These are phyloP conservation scores for Isochrysis galbana DNA, from an alignment of 78 protist species.

Conservation along the genomic window DNA sequence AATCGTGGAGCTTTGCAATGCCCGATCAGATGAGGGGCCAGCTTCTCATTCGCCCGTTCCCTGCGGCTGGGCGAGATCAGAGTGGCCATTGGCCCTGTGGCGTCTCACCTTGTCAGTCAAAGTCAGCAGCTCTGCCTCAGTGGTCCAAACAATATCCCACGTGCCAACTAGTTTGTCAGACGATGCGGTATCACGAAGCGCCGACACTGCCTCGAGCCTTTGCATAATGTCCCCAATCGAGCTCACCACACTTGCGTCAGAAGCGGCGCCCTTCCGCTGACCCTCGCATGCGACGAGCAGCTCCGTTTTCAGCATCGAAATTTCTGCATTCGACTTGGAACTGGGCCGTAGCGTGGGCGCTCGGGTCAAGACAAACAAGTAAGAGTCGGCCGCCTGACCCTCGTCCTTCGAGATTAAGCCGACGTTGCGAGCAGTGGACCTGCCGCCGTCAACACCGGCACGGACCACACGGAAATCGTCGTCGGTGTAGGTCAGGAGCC, in stretches of 20 bases:
- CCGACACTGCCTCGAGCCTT: neutral
- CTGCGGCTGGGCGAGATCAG: neutral
- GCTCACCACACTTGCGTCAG: neutral
- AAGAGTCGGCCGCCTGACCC: constrained; percentile 8
- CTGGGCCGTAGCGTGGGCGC: neutral
- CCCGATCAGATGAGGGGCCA: no score
- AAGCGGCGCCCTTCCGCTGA: neutral
- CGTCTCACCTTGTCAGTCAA: neutral
- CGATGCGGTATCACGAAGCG: neutral
- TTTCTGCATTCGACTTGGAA: neutral
- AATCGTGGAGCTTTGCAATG: no score
- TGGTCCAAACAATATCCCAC: neutral
- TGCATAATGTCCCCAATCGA: neutral
- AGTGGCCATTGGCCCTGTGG: no score
- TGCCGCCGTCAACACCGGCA: constrained; percentile 10
- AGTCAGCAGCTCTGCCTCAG: neutral
- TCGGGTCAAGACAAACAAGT: neutral
- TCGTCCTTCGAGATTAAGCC: neutral
- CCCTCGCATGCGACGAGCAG: neutral
- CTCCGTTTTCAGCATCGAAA: neutral
- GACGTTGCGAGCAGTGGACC: neutral
- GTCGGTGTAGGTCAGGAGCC: constrained; percentile 13
- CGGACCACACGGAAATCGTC: neutral
- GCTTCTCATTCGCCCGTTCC: no score
- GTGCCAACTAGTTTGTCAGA: neutral